Base-by-base conservation (phyloP, 441 rosid genomes). In the Jatropha podagrica region DNA sequence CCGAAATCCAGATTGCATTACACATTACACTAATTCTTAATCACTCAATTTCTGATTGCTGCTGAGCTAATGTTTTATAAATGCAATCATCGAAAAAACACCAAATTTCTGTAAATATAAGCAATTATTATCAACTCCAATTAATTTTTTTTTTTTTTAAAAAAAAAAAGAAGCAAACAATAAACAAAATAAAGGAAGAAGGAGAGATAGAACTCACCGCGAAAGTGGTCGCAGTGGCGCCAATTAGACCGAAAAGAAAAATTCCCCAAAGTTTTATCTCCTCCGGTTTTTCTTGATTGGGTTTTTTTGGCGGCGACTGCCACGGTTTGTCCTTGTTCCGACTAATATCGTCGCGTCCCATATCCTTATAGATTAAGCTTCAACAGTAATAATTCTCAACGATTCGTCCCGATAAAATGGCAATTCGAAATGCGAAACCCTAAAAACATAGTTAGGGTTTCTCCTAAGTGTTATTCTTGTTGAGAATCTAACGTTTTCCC, bases 201-300 rank as follows among this genome's bases (percentile, higher is more conserved):
- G 7, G 0, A 63, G 13, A 69, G 26, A 58, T 7, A 58, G 11
- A 81, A 61, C 89, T 85, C 55, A 93, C 97, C 55, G 95, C 94
- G 76, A 86, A 84, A 76, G 95, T 91, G 79, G 94, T 91, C 66
- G 88, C 92, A 17, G 97, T 90, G 85, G 94, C 98, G 77, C 97
- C 97, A 64, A 91, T 81, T 17, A 93, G 82, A 74, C 90, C 88
- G 85, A 91, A 88, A 55, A 86, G 83, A 54, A 93, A 79, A 56
- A 90, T 77, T 11, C 94, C 91, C 98, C 92, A 93, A 60, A 89
- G 88, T 81, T 89, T 90, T 61, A 65, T 38, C 15, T 67, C 65
- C 15, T 77, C 79, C 32, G 81, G 84, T 5, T 83, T 84, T 67
- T 73, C 77, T 38, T 78, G 86, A 67, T 60, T n/a, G 0, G 58